A percentile compares a stretch with the other conserved stretches of the same genome.
Evolutionary conservation across 345 rosid species (phyloP).

Genomic region (Pelargonium nanum): DNA sequence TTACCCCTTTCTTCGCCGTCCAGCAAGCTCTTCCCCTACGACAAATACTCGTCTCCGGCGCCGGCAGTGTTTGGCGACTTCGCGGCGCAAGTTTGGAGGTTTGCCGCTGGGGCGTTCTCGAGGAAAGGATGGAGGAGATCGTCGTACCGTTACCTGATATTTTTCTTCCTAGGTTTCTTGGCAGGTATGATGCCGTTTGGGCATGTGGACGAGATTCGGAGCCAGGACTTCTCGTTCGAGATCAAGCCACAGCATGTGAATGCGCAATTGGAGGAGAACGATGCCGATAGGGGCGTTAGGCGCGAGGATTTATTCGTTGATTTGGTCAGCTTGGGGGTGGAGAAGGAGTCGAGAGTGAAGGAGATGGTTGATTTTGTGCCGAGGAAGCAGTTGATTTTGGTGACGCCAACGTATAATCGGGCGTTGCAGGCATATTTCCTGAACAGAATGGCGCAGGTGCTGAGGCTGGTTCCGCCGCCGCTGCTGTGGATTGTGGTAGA

Average conservation of each 20-base stretch:
- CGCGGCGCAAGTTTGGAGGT: not conserved
- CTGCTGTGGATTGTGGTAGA: conserved; percentile 91
- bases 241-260: conserved; percentile 48
- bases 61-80: not conserved
- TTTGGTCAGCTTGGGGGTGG: conserved; percentile 24
- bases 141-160: conserved; percentile 44
- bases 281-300: conserved; percentile 4
- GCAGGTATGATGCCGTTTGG: conserved; percentile 58
- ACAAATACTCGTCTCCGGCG: not conserved
- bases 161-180: conserved; percentile 54
- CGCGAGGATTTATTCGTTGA: conserved; percentile 18
- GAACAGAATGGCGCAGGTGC: conserved; percentile 62
- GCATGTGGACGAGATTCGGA: conserved; percentile 35
- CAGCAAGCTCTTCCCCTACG: not conserved
- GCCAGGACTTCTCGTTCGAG: conserved; percentile 52
- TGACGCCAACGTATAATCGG: conserved; percentile 78
- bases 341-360: not conserved
- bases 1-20: not conserved
- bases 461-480: conserved; percentile 72
- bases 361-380: conserved; percentile 25
- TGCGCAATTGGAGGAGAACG: conserved; percentile 23
- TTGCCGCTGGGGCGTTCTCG: not conserved
- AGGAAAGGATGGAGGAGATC: conserved; percentile 39
- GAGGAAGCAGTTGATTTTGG: conserved; percentile 63
- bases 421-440: conserved; percentile 69